Evolutionary conservation across 257 asterid species (phyloP).

Genomic region (Hygrophila difformis): DNA sequence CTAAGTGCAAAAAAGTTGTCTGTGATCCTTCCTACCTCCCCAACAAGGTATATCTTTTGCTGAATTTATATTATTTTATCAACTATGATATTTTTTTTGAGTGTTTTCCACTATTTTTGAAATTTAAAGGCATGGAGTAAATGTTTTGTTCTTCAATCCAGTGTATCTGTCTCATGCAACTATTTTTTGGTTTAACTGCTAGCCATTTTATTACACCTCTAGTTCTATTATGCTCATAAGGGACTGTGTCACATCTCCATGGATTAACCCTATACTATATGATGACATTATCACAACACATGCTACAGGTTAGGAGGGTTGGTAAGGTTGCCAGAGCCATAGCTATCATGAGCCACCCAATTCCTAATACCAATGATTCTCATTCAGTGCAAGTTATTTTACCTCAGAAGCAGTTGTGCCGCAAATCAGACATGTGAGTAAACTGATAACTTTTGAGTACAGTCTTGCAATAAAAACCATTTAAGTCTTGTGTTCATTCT

Average conservation of each 20-base stretch:
- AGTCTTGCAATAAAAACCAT: not conserved
- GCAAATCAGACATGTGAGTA: constrained; percentile 86
- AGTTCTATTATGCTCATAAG: not conserved
- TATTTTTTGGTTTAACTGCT: not conserved
- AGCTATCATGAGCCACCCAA: constrained; percentile 94
- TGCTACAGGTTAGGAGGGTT: constrained; percentile 29
- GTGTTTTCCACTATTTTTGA: not conserved
- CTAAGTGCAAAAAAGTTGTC: constrained; percentile 73
- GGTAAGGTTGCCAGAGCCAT: constrained; percentile 15
- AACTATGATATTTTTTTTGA: not conserved
- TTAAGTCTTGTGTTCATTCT: not conserved
- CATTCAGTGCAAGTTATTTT: constrained; percentile 86
- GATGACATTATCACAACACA: not conserved
- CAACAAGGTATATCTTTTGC: constrained; percentile 44
- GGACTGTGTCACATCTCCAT: not conserved
- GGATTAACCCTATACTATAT: constrained; percentile 3
- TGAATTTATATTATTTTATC: constrained; percentile 1
- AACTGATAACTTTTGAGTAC: too few relatives aligned
- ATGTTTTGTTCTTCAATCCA: not conserved
- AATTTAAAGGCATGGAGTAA: not conserved
- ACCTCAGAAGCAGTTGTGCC: constrained; percentile 93
- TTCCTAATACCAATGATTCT: constrained; percentile 81
- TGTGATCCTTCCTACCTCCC: constrained; percentile 75
- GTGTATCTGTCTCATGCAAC: not conserved
- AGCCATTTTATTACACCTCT: not conserved